A percentile compares a stretch with the other conserved stretches of the same genome.
Evolutionary conservation across 331 rosid species (phyloP).

Genomic region (Malus hybrid): DNA sequence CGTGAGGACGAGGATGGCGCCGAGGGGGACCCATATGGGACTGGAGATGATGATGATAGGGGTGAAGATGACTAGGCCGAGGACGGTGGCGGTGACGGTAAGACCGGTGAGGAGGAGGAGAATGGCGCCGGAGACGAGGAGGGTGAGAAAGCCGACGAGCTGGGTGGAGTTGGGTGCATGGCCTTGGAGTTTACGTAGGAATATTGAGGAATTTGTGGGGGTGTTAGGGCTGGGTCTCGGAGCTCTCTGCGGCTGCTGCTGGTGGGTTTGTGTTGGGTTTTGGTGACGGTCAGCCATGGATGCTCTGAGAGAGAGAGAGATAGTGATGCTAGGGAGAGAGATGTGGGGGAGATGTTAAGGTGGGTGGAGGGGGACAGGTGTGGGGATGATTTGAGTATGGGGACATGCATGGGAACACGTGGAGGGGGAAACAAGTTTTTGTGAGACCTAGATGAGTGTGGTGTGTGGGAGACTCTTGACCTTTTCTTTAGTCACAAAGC

Average conservation of each 20-base stretch:
- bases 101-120: constrained; percentile 58
- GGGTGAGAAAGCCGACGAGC: constrained; percentile 46
- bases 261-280: constrained; percentile 13
- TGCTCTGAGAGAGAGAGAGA: neutral
- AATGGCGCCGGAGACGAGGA: constrained; percentile 5
- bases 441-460: neutral
- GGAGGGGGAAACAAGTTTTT: constrained; percentile 7
- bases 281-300: constrained; percentile 49
- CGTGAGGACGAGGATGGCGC: constrained; percentile 25
- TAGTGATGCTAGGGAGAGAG: no score
- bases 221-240: neutral
- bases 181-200: constrained; percentile 37
- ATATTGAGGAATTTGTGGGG: neutral
- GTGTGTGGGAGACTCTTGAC: constrained; percentile 6
- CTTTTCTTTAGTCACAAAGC: neutral
- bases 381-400: constrained; percentile 1
- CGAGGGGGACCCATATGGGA: constrained; percentile 73
- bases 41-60: constrained; percentile 53
- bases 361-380: constrained; percentile 20
- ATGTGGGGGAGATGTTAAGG: neutral
- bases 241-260: constrained; percentile 4
- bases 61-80: constrained; percentile 40
- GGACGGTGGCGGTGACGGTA: constrained; percentile 28
- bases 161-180: constrained; percentile 57
- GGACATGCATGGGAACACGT: constrained; percentile 50